Base-by-base conservation (phyloP, 1,284 basidiomycete genomes). In the Xerocomus amazonicus region DNA sequence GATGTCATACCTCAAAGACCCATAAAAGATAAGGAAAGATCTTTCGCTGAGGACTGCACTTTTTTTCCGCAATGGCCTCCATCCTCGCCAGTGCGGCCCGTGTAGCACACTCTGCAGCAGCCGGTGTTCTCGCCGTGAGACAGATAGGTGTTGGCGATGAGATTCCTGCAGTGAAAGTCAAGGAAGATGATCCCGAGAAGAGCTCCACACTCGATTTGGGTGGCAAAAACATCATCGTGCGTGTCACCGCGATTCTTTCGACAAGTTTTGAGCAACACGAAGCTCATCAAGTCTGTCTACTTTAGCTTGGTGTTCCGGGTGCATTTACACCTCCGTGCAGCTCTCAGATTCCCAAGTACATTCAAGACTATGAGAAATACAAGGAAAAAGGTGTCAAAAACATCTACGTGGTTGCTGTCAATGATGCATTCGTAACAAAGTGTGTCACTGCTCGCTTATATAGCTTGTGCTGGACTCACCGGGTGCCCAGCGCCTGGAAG, bases 221-320 rank as follows among this genome's bases (percentile, higher is more conserved):
- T 13, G 87, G 88, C 35, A 88, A 81, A 72, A 87, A 83, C 61
- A 65, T 90, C 57, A 75, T 91, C 56, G 86, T 90, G 57, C 51
- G 79, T 68, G 31, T 63, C 10, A 9, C 7, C 12, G 73, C 14
- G 72, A 16, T 70, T 19, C 31, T 29, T 44, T 27, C 19, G 28
- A 19, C n/a, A 0, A n/a, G 26, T 3, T 31, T 43, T 32, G 27
- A 1, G 12, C 13, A 16, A 16, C 3, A 19, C 14, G 3, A 8
- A 37, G 3, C 17, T 34, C 12, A 45, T 37, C 2, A 6, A 29
- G 19, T 6, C 16, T 26, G 17, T 28, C 2, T 3, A 26, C 17
- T 42, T 13, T 40, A 73, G 74, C 60, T 77, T 26, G 70, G 72
- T 29, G 70, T 77, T 16, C 72, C 77, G 0, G 76, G 74, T 4